phyloP scores from a whole-genome alignment of 1,139 yeast genomes.

The Taiozyma onychis region DNA sequence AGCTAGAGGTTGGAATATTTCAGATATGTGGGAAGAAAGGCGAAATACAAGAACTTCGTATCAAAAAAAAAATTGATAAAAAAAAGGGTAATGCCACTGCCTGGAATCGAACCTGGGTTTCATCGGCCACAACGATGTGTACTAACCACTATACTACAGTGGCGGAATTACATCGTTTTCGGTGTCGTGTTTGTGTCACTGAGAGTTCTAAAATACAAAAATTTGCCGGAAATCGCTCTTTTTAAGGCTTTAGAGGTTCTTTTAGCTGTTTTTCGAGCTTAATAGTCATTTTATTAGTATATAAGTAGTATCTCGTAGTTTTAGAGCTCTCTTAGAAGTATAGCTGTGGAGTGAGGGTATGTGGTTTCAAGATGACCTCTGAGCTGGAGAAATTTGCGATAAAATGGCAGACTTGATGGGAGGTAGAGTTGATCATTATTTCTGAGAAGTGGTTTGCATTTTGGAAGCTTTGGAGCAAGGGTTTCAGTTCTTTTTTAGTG shows the following conservation, averaged over 20 bases:
- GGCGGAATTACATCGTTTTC: slow-evolving; percentile 12
- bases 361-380: neutral
- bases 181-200: neutral
- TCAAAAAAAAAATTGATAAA: no score
- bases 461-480: neutral
- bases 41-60: no score
- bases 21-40: neutral
- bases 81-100: slow-evolving; percentile 28
- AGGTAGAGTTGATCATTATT: neutral
- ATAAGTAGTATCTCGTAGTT: neutral
- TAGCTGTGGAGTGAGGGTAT: no score
- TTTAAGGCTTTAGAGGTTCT: no score
- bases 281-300: neutral
- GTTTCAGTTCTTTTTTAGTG: no score
- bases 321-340: neutral
- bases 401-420: neutral
- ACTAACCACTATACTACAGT: slow-evolving; percentile 39
- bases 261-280: no score
- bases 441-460: neutral
- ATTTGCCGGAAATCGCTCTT: no score
- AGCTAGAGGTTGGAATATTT: neutral
- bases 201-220: neutral
- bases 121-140: slow-evolving; percentile 40
- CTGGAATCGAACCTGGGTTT: slow-evolving; percentile 39
- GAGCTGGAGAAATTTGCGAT: neutral